Conservation (phyloP, 352 stramenopile species). For the Globisporangium irregulare region DNA sequence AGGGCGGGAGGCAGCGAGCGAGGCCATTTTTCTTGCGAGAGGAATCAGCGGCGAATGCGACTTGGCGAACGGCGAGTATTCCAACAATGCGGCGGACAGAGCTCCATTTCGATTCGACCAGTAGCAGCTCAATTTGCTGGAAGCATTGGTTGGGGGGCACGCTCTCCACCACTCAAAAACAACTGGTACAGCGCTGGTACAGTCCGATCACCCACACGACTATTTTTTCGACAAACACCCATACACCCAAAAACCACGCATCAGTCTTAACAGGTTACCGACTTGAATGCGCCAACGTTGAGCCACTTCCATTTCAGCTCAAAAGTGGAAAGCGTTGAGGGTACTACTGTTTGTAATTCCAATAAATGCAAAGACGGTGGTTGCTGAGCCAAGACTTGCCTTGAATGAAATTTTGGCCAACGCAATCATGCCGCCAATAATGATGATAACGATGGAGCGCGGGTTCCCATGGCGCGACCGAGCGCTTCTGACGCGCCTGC, state of each 20-base stretch:
- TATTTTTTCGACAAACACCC: too few relatives aligned
- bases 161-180: slow-evolving; percentile 19
- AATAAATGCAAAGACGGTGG: too few relatives aligned
- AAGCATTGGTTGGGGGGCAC: background rate
- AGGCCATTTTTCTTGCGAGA: slow-evolving; percentile 43
- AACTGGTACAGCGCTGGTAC: background rate
- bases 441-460: background rate
- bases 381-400: too few relatives aligned
- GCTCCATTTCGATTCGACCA: background rate
- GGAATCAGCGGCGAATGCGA: slow-evolving; percentile 41
- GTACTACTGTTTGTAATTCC: too few relatives aligned
- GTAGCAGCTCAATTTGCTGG: background rate
- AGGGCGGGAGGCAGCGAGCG: slow-evolving; percentile 91
- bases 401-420: too few relatives aligned
- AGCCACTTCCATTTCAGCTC: too few relatives aligned
- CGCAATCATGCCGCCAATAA: background rate
- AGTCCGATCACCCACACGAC: too few relatives aligned
- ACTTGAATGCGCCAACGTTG: too few relatives aligned
- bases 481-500: slow-evolving; percentile 24
- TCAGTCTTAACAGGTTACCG: too few relatives aligned
- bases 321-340: too few relatives aligned
- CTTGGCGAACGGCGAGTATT: slow-evolving; percentile 61
- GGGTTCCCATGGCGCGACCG: slow-evolving; percentile 13
- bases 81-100: slow-evolving; percentile 36
- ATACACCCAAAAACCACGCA: background rate